phyloP scores from a whole-genome alignment of 768 basidiomycete species.

The Mycena alexandri region DNA sequence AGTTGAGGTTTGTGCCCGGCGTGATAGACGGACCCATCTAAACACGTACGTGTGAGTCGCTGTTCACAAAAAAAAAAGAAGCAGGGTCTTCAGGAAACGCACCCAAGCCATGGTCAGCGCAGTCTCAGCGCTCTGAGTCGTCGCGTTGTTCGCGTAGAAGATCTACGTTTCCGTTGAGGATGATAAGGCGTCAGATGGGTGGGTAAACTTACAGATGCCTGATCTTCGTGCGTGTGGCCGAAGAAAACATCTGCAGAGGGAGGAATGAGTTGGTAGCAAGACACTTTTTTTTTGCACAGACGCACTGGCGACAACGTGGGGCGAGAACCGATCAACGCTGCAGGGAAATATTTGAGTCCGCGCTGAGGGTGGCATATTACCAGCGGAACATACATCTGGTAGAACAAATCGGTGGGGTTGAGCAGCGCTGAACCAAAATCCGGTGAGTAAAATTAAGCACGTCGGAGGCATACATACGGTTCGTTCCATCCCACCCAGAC shows the following conservation, averaged over 20 bases:
- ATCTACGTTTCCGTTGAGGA: slow-evolving; percentile 5
- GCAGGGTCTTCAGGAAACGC: slow-evolving; percentile 12
- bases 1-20: slow-evolving; percentile 78
- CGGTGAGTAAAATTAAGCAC: background rate
- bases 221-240: slow-evolving; percentile 61
- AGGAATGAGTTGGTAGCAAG: background rate
- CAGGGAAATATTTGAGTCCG: too few relatives aligned
- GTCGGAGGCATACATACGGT: slow-evolving; percentile 61
- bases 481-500: slow-evolving; percentile 73
- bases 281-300: slow-evolving; percentile 28
- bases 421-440: slow-evolving; percentile 22
- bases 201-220: slow-evolving; percentile 33
- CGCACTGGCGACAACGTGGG: slow-evolving; percentile 82
- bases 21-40: slow-evolving; percentile 81
- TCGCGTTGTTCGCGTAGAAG: slow-evolving; percentile 38
- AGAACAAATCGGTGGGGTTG: slow-evolving; percentile 45
- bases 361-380: too few relatives aligned
- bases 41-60: background rate
- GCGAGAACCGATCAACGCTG: slow-evolving; percentile 83
- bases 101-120: slow-evolving; percentile 66
- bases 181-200: background rate
- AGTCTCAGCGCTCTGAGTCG: slow-evolving; percentile 65
- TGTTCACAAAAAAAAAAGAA: background rate
- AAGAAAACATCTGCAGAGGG: slow-evolving; percentile 72
- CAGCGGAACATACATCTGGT: slow-evolving; percentile 51